Evolutionary conservation across 2,329 filamentous ascomycete genomes (phyloP), one percentile per base, ranked within the genome.

Genomic region (Pestalotiopsis sp.): DNA sequence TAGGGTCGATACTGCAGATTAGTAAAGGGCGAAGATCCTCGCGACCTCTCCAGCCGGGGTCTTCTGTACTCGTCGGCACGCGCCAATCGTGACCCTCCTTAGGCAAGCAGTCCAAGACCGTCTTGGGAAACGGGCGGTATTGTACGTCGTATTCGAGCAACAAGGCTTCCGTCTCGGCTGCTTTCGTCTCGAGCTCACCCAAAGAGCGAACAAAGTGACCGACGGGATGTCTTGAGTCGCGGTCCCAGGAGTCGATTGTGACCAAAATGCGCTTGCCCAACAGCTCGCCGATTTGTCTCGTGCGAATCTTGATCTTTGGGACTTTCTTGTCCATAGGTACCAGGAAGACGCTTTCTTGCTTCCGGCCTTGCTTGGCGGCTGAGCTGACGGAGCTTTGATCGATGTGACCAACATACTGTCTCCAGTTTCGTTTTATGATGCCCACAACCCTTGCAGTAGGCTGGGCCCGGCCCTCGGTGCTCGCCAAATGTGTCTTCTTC

Each of bases 281-380:
- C 3, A 99, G 87, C 75, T 97, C 94, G 17, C 90, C 90, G 27
- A 94, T 95, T 80, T 98, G 96, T 65, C 96, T 88, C 12, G 96
- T 98, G 64, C 95, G 91, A 67, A 99, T 90, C 60, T 94, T 90
- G 75, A 99, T 98, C 83, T 98, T 99, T 2, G 96, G 96, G 25
- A 99, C 93, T 75, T 94, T 92, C 85, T 97, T 98, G 81, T 99
- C 95, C 95, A 99, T 98, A 3, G 96, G 95, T 63, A 98, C 90
- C 20, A 99, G 86, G 81, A 99, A 99, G 14, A 99, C 94, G 17
- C 90, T 97, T 78, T 98, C 94, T 78, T 97, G 94, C 75, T 92
- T 92, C 69, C 94, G 89, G 38, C 93, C 94, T 74, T 94, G 91
- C 69, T 90, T 91, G 2, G 88, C 88, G 3, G 90, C 88, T 66